Percentiles rank a stretch among this genome's conserved stretches.
phyloP scores from a whole-genome alignment of 192 early-diverging fungal species.

The Coemansia reversa region DNA sequence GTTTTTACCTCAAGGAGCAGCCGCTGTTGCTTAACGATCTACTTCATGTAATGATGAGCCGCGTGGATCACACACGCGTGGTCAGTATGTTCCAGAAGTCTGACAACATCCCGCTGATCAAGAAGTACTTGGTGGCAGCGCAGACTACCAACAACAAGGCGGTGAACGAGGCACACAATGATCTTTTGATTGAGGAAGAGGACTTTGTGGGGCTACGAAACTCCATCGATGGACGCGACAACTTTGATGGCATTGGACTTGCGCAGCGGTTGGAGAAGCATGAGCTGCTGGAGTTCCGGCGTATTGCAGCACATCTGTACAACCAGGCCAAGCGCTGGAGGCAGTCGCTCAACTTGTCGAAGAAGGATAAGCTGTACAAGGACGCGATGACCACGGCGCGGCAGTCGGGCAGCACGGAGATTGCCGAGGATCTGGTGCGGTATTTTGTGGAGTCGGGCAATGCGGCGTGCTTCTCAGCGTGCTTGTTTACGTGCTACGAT shows the following conservation, averaged over 20 bases:
- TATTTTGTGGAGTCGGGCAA: constrained; percentile 93
- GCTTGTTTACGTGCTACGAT: constrained; percentile 93
- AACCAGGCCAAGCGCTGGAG: constrained; percentile 96
- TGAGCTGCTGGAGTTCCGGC: constrained; percentile 95
- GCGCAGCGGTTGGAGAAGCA: constrained; percentile 94
- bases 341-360: constrained; percentile 91
- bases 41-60: constrained; percentile 79
- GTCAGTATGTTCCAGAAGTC: constrained; percentile 98
- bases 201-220: constrained; percentile 91
- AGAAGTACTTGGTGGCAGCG: constrained; percentile 93
- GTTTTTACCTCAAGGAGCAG: constrained; percentile 96
- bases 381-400: constrained; percentile 99
- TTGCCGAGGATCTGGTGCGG: constrained; percentile 91
- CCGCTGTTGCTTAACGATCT: constrained; percentile 93
- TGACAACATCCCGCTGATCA: constrained; percentile 96
- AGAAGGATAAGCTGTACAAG: constrained; percentile 96
- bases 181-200: constrained; percentile 97
- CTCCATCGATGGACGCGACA: constrained; percentile 90
- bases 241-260: constrained; percentile 91
- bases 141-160: constrained; percentile 91
- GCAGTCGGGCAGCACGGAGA: constrained; percentile 81
- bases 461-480: constrained; percentile 93
- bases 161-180: constrained; percentile 95
- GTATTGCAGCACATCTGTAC: constrained; percentile 94
- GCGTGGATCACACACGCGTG: constrained; percentile 96